Conservation (phyloP, 768 basidiomycete species). For the Kwoniella heveanensis region DNA sequence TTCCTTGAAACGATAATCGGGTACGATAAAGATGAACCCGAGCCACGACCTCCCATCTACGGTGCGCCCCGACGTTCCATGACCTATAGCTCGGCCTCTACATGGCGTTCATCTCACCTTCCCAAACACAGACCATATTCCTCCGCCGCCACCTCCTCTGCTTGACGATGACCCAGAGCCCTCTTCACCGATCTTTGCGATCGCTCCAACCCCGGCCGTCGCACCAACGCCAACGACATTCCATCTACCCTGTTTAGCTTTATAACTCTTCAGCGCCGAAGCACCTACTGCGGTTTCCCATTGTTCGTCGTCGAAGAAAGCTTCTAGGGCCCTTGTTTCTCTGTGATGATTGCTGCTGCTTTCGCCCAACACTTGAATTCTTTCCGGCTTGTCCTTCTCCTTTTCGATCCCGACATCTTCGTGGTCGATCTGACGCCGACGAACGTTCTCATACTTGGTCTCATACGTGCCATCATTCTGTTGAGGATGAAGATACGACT, state of each 20-base stretch:
- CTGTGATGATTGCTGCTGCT: conserved; percentile 21
- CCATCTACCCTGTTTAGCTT: conserved; percentile 29
- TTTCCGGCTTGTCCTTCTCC: not conserved
- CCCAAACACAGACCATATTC: not conserved
- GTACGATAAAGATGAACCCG: too few relatives aligned
- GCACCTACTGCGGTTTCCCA: conserved; percentile 38
- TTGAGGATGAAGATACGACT: too few relatives aligned
- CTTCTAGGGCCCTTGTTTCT: conserved; percentile 39
- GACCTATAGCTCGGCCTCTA: too few relatives aligned
- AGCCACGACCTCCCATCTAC: too few relatives aligned
- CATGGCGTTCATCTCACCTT: not conserved
- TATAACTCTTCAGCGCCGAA: not conserved
- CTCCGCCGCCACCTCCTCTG: not conserved
- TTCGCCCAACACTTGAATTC: conserved; percentile 3
- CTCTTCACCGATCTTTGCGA: not conserved
- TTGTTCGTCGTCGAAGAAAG: conserved; percentile 44
- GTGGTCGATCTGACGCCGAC: too few relatives aligned
- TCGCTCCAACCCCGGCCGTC: not conserved
- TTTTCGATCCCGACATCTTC: too few relatives aligned
- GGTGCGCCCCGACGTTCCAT: too few relatives aligned
- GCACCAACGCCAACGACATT: conserved; percentile 30
- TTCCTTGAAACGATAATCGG: too few relatives aligned
- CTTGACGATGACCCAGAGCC: not conserved
- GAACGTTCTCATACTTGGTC: not conserved
- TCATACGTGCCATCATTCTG: too few relatives aligned